Evolutionary conservation across 306 rosid genomes (phyloP).

Genomic region (Herpetospermum pedunculosum): DNA sequence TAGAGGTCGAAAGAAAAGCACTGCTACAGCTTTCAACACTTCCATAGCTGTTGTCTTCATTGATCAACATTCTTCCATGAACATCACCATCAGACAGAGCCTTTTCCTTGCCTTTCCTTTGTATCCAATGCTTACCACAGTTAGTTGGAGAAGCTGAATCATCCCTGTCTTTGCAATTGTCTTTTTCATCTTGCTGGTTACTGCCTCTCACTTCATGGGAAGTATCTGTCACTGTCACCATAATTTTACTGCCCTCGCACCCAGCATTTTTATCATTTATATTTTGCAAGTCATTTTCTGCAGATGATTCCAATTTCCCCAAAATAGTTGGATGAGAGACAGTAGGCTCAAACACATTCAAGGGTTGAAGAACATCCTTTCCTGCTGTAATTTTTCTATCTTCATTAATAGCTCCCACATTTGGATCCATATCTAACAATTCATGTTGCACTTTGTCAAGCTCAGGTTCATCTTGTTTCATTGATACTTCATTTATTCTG

Average conservation of each 20-base stretch:
- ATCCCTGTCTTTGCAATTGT: constrained; percentile 9
- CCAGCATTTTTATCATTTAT: constrained; percentile 17
- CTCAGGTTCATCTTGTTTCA: constrained; percentile 22
- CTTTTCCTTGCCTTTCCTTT: constrained; percentile 49
- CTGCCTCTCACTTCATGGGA: constrained; percentile 13
- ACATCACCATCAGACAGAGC: constrained; percentile 30
- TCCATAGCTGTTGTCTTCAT: constrained; percentile 32
- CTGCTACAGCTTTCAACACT: constrained; percentile 55
- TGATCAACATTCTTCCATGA: constrained; percentile 28
- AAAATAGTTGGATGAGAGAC: constrained; percentile 7
- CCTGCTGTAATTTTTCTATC: constrained; percentile 18
- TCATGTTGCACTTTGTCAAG: constrained; percentile 17
- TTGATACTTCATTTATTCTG: constrained; percentile 14
- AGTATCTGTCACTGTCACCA: constrained; percentile 17
- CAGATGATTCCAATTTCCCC: constrained; percentile 34
- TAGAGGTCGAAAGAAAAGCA: constrained; percentile 24
- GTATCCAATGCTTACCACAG: constrained; percentile 21
- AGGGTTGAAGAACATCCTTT: constrained; percentile 12
- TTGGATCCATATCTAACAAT: constrained; percentile 19
- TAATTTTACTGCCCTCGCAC: constrained; percentile 16
- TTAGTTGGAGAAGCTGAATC: constrained; percentile 33
- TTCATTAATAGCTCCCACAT: constrained; percentile 16
- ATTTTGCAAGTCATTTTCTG: constrained; percentile 41
- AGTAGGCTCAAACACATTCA: constrained; percentile 6
- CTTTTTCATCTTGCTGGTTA: constrained; percentile 19